Evolutionary conservation across 345 rosid genomes (phyloP), one percentile per base, ranked within the genome.

Genomic region (Conringia planisiliqua): DNA sequence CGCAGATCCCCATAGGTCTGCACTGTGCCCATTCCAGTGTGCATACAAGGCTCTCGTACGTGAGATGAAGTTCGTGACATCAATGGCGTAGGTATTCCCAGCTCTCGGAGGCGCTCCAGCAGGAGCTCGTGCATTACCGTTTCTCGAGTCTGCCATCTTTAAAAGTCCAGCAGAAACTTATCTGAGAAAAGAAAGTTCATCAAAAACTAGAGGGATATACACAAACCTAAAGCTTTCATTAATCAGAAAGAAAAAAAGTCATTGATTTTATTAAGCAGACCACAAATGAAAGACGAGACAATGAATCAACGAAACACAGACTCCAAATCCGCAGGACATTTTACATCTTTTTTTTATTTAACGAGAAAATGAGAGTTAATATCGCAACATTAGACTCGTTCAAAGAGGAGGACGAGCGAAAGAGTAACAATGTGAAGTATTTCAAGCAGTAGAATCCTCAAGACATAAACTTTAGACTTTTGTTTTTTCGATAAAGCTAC

Each of bases 1-100:
- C 7, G 90, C 79, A 44, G 86, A 87, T 27, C 86, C 86, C 97
- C 98, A 94, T 4, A 89, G 62, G 24, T 88, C 87, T 46, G 78
- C 56, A 48, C 80, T 83, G 59, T 87, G 82, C 20, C 87, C 78
- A 20, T 74, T 73, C 98, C 97, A 94, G 62, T 86, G 86, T 5
- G 78, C 69, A 77, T 91, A 93, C 62, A 93, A 75, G 46, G 84
- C 79, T 82, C 77, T 87, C 71, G 90, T 75, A 36, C 97, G 91
- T 13, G 73, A 68, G 59, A 80, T 77, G 48, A 91, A 93, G 63
- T 75, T 89, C 3, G 74, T 84, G 59, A 91, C 66, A 76, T 88
- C 78, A 67, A 91, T 87, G 56, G 78, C 29, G 80, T 94, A 94
- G 12, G 81, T 29, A 63, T 75, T 79, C 40, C 80, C 84, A 13